Evolutionary conservation across 2,329 filamentous ascomycete species (phyloP), one percentile per base, ranked within the genome.

Genomic region (Exophiala alcalophila): DNA sequence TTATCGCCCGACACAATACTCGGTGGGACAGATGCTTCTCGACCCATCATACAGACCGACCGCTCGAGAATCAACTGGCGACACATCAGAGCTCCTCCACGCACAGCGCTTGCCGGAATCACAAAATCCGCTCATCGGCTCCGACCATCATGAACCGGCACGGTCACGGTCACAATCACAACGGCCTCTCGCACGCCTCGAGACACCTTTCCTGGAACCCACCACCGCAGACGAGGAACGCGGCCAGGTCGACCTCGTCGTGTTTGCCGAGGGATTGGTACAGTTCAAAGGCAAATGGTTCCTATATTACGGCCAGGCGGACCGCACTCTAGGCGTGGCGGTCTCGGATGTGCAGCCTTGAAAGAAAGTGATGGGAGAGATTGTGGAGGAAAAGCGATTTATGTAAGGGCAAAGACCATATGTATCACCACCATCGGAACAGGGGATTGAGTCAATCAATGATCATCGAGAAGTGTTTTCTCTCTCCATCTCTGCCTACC

Each of bases 241-340:
- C 14, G 60, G 60, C n/a, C 58, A 61, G 37, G 60, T 63, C 4
- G 55, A 59, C 48, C 49, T 56, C 14, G 60, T 62, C 11, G 55
- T 60, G 2, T 62, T 63, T 45, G 52, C 49, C 28, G 60, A 63
- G 41, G 60, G 59, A 10, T 33, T 62, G 34, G 58, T 61, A 14
- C 59, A 62, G 37, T 62, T 60, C 31, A 50, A 54, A 23, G 57
- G 59, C 5, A 52, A 57, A 29, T 63, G 59, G 60, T 57, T 32
- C 12, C 30, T 32, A 5, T 37, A 37, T 23, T 37, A 25, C 18
- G 34, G 34, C 5, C 34, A 37, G 15, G 34, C 20, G n/a, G 34
- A 37, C 34, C 24, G 34, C 34, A 23, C 24, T 14, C 12, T 37
- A 23, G 34, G 34, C 4, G 12, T 37, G 3, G 34, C 34, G 7